A percentile compares a stretch with the other conserved stretches of the same genome.
Conservation (phyloP, 2,329 filamentous ascomycete genomes). For the Xylariales sp. region DNA sequence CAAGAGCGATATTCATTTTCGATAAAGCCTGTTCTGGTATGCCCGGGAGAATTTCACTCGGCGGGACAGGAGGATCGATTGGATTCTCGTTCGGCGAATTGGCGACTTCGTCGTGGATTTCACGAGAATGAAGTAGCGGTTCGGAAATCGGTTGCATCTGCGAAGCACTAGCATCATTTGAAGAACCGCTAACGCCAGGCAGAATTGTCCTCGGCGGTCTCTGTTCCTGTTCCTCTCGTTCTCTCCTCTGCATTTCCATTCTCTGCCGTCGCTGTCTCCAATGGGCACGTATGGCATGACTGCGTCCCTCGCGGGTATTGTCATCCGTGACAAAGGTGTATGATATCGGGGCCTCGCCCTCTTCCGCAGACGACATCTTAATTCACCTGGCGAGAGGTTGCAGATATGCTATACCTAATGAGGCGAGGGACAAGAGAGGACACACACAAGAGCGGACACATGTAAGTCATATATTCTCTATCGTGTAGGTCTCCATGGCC, state of each 20-base stretch:
- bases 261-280: slow-evolving; percentile 33
- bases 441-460: not conserved
- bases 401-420: not conserved
- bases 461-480: no score
- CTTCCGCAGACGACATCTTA: slow-evolving; percentile 24
- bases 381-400: not conserved
- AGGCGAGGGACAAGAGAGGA: not conserved
- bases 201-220: slow-evolving; percentile 20
- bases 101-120: not conserved
- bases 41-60: not conserved
- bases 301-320: slow-evolving; percentile 26
- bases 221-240: slow-evolving; percentile 29
- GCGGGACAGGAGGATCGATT: not conserved
- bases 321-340: slow-evolving; percentile 30
- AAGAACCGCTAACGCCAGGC: slow-evolving; percentile 4
- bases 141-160: not conserved
- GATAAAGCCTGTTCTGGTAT: slow-evolving; percentile 40
- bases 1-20: slow-evolving; percentile 49
- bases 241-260: slow-evolving; percentile 24
- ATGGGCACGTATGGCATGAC: slow-evolving; percentile 31
- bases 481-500: not conserved
- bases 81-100: not conserved
- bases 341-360: slow-evolving; percentile 19
- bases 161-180: not conserved
- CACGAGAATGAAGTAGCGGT: not conserved